Conservation (phyloP, 2,329 filamentous ascomycete genomes). For the Aspergillus ustus region DNA sequence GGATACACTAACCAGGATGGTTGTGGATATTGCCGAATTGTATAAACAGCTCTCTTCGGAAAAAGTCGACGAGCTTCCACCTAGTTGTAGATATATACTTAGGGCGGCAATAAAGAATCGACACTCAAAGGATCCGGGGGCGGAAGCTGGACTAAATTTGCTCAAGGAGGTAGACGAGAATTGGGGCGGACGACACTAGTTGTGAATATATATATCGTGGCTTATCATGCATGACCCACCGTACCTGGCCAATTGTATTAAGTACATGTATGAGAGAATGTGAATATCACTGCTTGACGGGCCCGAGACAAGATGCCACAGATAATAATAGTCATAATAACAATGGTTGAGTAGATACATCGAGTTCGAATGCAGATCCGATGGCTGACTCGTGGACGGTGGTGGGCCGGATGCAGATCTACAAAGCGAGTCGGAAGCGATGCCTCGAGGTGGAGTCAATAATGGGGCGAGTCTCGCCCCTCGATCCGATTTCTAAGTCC, state of each 20-base stretch:
- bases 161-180: neutral
- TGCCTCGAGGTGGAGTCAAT: neutral
- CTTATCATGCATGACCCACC: no score
- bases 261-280: no score
- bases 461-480: no score
- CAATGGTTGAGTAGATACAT: no score
- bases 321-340: no score
- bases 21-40: conserved; percentile 24
- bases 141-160: neutral
- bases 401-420: no score
- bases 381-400: no score
- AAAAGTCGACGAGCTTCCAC: neutral
- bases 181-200: neutral
- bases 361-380: no score
- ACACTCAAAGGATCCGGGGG: neutral
- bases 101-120: neutral
- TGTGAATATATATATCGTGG: neutral
- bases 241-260: no score
- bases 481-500: neutral
- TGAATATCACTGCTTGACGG: no score
- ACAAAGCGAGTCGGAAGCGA: neutral
- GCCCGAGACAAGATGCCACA: no score
- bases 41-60: conserved; percentile 1
- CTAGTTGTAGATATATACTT: neutral
- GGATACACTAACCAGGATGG: conserved; percentile 29